Percentiles rank a stretch among this genome's conserved stretches.
Evolutionary conservation across 83 land plant species (phyloP).

Genomic region (Thuja plicata): DNA sequence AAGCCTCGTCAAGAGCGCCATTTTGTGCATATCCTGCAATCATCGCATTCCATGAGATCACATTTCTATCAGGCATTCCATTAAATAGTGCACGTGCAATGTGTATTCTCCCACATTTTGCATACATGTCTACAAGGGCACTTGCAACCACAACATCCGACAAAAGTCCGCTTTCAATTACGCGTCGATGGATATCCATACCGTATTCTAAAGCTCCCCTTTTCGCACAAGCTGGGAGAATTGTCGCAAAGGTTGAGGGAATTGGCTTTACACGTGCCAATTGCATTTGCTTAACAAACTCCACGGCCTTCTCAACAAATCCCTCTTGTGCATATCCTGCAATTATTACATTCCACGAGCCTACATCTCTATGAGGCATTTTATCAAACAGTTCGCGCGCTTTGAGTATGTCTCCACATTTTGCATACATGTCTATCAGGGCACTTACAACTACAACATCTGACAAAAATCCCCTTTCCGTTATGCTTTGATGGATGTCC

Average conservation of each 20-base stretch:
- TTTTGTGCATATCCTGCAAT: conserved; percentile 2
- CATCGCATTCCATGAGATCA: background rate
- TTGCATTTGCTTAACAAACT: background rate
- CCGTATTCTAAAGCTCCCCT: background rate
- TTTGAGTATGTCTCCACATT: too few species aligned
- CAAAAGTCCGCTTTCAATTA: background rate
- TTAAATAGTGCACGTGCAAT: background rate
- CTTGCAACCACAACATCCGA: background rate
- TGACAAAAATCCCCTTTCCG: too few species aligned
- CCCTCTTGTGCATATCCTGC: background rate
- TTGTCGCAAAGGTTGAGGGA: background rate
- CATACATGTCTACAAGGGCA: background rate
- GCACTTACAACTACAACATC: too few species aligned
- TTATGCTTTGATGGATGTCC: too few species aligned
- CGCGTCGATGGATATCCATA: background rate
- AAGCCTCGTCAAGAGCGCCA: background rate
- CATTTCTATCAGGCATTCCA: background rate
- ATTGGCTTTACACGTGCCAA: background rate
- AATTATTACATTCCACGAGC: background rate
- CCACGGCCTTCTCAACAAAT: background rate
- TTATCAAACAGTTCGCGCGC: background rate
- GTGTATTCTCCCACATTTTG: background rate
- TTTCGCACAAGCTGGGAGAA: background rate
- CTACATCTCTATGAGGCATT: background rate
- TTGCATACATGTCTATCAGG: too few species aligned